Percentiles rank a stretch among this genome's conserved stretches.
Conservation (phyloP, 2,329 filamentous ascomycete species). For the Blastomyces parvus region DNA sequence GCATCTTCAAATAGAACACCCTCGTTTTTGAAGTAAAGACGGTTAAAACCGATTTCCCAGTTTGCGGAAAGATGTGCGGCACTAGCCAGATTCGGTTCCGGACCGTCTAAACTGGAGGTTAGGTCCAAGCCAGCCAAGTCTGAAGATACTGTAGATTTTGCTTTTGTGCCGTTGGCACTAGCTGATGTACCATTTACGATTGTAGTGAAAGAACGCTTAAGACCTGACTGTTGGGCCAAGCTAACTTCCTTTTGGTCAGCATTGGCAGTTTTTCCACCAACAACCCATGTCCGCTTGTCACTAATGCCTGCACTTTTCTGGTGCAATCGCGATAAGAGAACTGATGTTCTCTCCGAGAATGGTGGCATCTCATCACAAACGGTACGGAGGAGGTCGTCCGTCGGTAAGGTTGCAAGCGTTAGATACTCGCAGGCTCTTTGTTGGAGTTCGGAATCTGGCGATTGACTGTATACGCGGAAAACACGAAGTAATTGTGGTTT, state of each 20-base stretch:
- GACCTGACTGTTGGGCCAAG: constrained; percentile 67
- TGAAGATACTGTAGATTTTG: constrained; percentile 37
- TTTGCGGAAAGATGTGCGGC: constrained; percentile 87
- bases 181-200: constrained; percentile 36
- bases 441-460: constrained; percentile 87
- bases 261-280: constrained; percentile 94
- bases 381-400: constrained; percentile 83
- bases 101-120: constrained; percentile 47
- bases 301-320: constrained; percentile 89
- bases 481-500: constrained; percentile 87
- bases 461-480: constrained; percentile 88
- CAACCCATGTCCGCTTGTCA: constrained; percentile 93
- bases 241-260: constrained; percentile 67
- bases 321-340: constrained; percentile 80
- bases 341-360: constrained; percentile 89
- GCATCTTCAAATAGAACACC: constrained; percentile 91
- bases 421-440: constrained; percentile 95
- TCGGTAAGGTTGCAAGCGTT: constrained; percentile 70
- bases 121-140: constrained; percentile 72
- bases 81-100: constrained; percentile 76
- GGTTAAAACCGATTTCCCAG: constrained; percentile 85
- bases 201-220: constrained; percentile 74
- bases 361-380: constrained; percentile 98
- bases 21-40: constrained; percentile 67
- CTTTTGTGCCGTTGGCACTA: constrained; percentile 26